Conservation (phyloP, 1,284 basidiomycete genomes). For the Hypsizygus ulmarius region DNA sequence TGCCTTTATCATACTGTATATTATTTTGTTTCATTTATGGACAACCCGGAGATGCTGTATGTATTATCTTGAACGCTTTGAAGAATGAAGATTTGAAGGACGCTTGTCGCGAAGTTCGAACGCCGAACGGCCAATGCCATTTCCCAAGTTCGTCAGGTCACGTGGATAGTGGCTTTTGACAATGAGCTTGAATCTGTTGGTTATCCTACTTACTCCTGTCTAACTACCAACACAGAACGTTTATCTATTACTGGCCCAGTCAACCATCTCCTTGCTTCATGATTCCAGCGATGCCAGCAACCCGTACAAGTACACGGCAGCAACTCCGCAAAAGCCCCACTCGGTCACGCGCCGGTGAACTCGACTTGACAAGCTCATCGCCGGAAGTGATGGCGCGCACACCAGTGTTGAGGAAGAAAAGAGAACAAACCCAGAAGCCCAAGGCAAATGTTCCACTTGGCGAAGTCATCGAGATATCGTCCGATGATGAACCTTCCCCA, state of each 20-base stretch:
- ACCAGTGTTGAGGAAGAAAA: slow-evolving; percentile 9
- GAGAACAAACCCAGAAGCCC: slow-evolving; percentile 8
- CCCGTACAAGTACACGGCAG: slow-evolving; percentile 7
- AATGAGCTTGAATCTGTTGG: too few species aligned
- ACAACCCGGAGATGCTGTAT: too few species aligned
- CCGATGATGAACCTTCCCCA: slow-evolving; percentile 40
- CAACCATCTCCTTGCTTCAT: not conserved
- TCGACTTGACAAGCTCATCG: not conserved
- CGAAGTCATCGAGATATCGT: slow-evolving; percentile 57
- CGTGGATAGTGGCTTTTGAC: too few species aligned
- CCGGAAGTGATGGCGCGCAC: not conserved
- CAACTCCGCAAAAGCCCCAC: not conserved
- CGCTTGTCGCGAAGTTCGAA: too few species aligned
- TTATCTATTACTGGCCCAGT: not conserved
- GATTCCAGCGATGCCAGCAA: slow-evolving; percentile 11
- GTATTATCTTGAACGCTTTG: too few species aligned
- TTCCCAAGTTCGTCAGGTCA: too few species aligned
- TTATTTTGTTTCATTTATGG: not conserved
- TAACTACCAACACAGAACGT: not conserved
- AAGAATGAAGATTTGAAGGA: too few species aligned
- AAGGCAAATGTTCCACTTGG: slow-evolving; percentile 18
- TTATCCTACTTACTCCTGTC: not conserved
- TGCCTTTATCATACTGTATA: not conserved
- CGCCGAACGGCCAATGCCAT: too few species aligned
- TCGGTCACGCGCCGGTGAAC: not conserved